Evolutionary conservation across 345 rosid species (phyloP).

Genomic region (Microthlaspi erraticum): DNA sequence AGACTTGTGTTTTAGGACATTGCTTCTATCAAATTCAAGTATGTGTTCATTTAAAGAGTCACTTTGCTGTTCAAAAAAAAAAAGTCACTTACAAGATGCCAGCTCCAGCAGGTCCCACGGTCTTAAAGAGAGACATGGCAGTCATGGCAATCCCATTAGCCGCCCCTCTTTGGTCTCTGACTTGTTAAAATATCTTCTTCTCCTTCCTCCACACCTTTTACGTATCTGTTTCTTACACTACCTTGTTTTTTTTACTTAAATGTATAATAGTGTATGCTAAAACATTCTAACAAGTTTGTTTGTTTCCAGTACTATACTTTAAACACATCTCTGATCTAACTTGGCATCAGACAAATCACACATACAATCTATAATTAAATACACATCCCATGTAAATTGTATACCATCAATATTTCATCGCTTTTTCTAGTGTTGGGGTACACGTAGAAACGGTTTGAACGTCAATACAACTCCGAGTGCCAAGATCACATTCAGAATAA

Average conservation of each 20-base stretch:
- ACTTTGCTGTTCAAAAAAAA: too few relatives aligned
- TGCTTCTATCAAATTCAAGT: neutral
- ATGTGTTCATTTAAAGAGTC: neutral
- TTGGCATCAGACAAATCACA: neutral
- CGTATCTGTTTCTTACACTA: too few relatives aligned
- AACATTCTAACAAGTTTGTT: neutral
- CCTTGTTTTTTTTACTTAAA: too few relatives aligned
- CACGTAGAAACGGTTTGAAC: constrained; percentile 73
- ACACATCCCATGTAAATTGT: neutral
- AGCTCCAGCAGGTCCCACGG: constrained; percentile 68
- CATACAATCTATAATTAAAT: neutral
- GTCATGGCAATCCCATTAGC: constrained; percentile 73
- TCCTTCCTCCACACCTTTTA: too few relatives aligned
- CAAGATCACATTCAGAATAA: constrained; percentile 57
- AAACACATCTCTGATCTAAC: constrained; percentile 8
- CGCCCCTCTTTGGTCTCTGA: constrained; percentile 65
- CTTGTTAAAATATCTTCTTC: too few relatives aligned
- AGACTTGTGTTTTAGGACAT: constrained; percentile 12
- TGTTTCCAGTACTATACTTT: neutral
- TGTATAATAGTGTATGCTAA: constrained; percentile 1
- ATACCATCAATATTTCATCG: neutral
- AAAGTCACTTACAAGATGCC: constrained; percentile 59
- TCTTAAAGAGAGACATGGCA: constrained; percentile 65
- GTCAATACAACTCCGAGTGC: constrained; percentile 64
- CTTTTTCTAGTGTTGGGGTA: neutral